Evolutionary conservation across 2,329 filamentous ascomycete species (phyloP).

Genomic region (Endocalyx cinctus): DNA sequence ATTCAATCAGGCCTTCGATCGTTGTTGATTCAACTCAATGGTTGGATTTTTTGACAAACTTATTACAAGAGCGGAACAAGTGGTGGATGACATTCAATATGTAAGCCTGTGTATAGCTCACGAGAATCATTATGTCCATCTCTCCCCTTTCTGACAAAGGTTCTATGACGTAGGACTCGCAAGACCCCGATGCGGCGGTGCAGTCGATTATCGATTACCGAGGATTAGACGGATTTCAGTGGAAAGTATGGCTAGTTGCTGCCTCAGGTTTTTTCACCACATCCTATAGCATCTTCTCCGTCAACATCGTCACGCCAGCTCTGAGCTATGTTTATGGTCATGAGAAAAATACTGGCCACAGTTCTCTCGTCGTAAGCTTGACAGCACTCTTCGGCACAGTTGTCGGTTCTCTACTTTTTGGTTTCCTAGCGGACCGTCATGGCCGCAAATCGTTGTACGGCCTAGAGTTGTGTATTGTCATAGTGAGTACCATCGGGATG

Average conservation of each 20-base stretch:
- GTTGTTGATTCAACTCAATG: constrained; percentile 6
- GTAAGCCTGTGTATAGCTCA: no score
- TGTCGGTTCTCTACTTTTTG: constrained; percentile 47
- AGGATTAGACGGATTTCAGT: constrained; percentile 18
- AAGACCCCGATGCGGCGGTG: constrained; percentile 17
- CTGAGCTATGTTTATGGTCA: constrained; percentile 15
- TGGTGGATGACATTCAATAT: constrained; percentile 17
- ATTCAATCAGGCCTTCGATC: not conserved
- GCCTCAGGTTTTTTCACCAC: constrained; percentile 30
- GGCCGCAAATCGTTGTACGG: constrained; percentile 53
- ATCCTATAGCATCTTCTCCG: constrained; percentile 30
- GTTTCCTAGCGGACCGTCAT: constrained; percentile 49
- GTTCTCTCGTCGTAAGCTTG: no score
- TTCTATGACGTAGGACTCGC: constrained; percentile 10
- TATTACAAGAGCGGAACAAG: constrained; percentile 7
- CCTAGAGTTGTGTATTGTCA: constrained; percentile 52
- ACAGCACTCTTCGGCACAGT: constrained; percentile 50
- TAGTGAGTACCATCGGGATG: constrained; percentile 50
- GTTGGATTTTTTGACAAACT: constrained; percentile 16
- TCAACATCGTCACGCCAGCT: constrained; percentile 16
- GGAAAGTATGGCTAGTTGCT: constrained; percentile 19
- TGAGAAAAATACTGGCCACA: no score
- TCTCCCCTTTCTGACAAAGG: no score
- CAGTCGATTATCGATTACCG: constrained; percentile 17
- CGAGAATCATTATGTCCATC: no score